These are phyloP conservation scores for Saccharomyces hybrid DNA, from an alignment of 1,139 yeast genomes.

Conservation along the genomic window DNA sequence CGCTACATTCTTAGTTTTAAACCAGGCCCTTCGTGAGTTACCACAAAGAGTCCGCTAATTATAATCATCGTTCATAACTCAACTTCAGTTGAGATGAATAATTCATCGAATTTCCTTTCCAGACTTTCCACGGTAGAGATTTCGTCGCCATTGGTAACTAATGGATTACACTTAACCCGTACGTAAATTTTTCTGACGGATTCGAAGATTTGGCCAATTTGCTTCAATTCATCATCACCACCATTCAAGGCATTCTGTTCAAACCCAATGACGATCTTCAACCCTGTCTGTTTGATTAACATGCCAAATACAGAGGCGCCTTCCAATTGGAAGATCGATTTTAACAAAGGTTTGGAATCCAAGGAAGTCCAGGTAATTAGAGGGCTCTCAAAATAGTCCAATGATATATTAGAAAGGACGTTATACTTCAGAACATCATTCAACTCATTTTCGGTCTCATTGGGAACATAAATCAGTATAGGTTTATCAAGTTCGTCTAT, in stretches of 20 bases:
- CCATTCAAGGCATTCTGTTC: conserved; percentile 7
- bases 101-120: conserved; percentile 8
- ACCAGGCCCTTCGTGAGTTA: neutral
- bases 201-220: conserved; percentile 17
- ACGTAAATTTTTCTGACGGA: conserved; percentile 22
- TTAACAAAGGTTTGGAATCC: conserved; percentile 14
- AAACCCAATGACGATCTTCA: conserved; percentile 28
- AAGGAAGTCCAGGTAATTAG: conserved; percentile 19
- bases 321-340: conserved; percentile 25
- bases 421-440: conserved; percentile 25
- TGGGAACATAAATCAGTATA: conserved; percentile 19
- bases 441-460: conserved; percentile 12
- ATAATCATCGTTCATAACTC: neutral
- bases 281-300: conserved; percentile 24
- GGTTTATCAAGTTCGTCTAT: conserved; percentile 24
- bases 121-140: conserved; percentile 7
- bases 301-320: conserved; percentile 27
- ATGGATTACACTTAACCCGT: conserved; percentile 26
- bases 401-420: conserved; percentile 27
- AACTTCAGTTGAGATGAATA: neutral
- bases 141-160: conserved; percentile 8
- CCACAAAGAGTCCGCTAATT: neutral
- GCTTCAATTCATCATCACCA: conserved; percentile 7
- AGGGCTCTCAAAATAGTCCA: conserved; percentile 30
- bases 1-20: neutral